Evolutionary conservation across 1,139 yeast genomes (phyloP).

Genomic region (Zygoascus meyerae): DNA sequence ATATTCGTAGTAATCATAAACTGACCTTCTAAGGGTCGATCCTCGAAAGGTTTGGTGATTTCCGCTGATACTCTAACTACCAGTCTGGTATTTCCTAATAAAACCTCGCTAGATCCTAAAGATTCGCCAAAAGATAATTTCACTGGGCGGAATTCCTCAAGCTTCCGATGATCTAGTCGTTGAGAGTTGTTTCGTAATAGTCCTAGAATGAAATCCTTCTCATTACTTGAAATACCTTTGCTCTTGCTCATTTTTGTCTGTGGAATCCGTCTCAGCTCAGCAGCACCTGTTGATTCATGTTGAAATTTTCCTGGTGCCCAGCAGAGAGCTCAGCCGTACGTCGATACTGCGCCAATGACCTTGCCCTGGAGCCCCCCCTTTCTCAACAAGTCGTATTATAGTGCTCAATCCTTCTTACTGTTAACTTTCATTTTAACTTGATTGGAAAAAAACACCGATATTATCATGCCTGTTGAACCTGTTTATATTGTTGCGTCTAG

Average conservation of each 20-base stretch:
- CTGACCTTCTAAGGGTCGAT: conserved; percentile 89
- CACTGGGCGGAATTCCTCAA: conserved; percentile 60
- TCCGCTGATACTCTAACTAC: conserved; percentile 76
- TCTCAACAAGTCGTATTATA: not conserved
- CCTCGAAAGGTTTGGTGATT: conserved; percentile 78
- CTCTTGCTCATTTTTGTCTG: conserved; percentile 1
- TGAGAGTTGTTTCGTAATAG: conserved; percentile 52
- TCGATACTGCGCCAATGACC: not conserved
- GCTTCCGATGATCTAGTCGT: conserved; percentile 63
- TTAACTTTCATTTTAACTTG: not conserved
- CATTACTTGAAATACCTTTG: conserved; percentile 50
- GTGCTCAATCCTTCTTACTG: not conserved
- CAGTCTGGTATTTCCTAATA: conserved; percentile 65
- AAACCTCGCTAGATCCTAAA: conserved; percentile 75
- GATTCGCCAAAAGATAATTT: conserved; percentile 59
- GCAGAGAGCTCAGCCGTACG: not conserved
- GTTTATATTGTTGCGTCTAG: conserved; percentile 89
- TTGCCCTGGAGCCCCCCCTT: not conserved
- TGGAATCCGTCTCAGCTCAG: no score
- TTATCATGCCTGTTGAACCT: conserved; percentile 24
- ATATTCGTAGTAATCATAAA: conserved; percentile 81
- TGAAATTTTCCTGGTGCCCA: not conserved
- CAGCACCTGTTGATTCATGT: no score
- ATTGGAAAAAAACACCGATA: not conserved
- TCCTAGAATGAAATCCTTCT: conserved; percentile 54